Percentiles rank a stretch among this genome's conserved stretches.
Conservation (phyloP, 176 grass and related monocot species). For the Chloris gayana region DNA sequence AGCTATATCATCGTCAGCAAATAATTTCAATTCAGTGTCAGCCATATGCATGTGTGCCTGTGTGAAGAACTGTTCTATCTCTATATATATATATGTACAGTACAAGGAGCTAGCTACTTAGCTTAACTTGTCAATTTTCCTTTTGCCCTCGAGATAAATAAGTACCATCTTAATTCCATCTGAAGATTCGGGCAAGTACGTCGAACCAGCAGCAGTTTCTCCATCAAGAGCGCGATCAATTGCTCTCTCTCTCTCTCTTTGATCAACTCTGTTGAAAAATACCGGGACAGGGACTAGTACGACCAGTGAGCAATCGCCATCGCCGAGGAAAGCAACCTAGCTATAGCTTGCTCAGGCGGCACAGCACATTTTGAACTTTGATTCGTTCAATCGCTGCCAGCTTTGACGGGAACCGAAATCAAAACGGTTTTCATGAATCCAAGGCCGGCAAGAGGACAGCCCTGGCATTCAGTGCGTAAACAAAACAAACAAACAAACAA, state of each 20-base stretch:
- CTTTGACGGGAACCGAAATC: neutral
- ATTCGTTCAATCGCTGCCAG: neutral
- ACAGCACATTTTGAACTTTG: neutral
- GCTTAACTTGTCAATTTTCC: neutral
- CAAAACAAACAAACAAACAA: too few species aligned
- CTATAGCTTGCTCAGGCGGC: neutral
- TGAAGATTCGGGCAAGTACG: neutral
- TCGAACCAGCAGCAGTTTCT: neutral
- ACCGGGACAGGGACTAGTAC: neutral
- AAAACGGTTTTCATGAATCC: slow-evolving; percentile 29
- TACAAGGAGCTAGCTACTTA: too few species aligned
- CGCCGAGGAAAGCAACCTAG: slow-evolving; percentile 9
- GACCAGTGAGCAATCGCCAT: neutral
- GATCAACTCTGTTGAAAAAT: neutral
- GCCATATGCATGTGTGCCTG: too few species aligned
- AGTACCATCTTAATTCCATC: neutral
- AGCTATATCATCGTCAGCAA: neutral
- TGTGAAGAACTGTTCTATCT: too few species aligned
- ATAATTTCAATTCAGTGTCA: neutral
- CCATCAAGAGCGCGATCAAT: neutral
- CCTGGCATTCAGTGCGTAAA: slow-evolving; percentile 46
- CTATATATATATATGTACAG: too few species aligned
- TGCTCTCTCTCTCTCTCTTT: too few species aligned
- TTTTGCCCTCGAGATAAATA: neutral
- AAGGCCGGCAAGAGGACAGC: slow-evolving; percentile 21